These are phyloP conservation scores for Mycena kentingensis DNA, from an alignment of 768 basidiomycete genomes.

Conservation along the genomic window DNA sequence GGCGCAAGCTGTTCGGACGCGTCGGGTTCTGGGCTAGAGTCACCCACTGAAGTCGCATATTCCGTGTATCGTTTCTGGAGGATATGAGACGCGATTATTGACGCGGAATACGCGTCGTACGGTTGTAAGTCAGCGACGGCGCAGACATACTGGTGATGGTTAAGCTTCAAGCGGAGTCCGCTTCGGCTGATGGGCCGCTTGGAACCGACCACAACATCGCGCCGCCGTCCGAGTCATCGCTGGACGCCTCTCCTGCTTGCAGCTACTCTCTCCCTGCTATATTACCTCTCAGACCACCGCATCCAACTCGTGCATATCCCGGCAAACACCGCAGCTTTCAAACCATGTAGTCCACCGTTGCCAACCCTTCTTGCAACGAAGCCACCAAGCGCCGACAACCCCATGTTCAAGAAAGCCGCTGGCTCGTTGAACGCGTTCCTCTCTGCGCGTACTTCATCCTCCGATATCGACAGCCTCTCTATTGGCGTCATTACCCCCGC, in stretches of 20 bases:
- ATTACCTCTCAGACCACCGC: not conserved
- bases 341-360: slow-evolving; percentile 12
- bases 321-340: not conserved
- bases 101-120: slow-evolving; percentile 29
- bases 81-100: slow-evolving; percentile 8
- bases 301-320: not conserved
- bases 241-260: not conserved
- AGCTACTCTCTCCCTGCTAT: not conserved
- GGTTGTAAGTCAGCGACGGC: slow-evolving; percentile 38
- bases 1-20: not conserved
- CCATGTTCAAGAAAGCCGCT: slow-evolving; percentile 5
- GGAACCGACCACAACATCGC: not conserved
- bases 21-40: not conserved
- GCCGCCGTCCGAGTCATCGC: not conserved
- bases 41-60: slow-evolving; percentile 72
- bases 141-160: slow-evolving; percentile 2
- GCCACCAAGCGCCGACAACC: slow-evolving; percentile 11
- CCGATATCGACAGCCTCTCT: slow-evolving; percentile 51
- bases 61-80: slow-evolving; percentile 61
- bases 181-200: no score
- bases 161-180: not conserved
- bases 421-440: slow-evolving; percentile 31
- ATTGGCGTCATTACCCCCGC: slow-evolving; percentile 49
- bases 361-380: slow-evolving; percentile 14
- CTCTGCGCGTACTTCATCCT: slow-evolving; percentile 28